phyloP scores from a whole-genome alignment of 805 yeast species.

The Soucietia sequanensis region DNA sequence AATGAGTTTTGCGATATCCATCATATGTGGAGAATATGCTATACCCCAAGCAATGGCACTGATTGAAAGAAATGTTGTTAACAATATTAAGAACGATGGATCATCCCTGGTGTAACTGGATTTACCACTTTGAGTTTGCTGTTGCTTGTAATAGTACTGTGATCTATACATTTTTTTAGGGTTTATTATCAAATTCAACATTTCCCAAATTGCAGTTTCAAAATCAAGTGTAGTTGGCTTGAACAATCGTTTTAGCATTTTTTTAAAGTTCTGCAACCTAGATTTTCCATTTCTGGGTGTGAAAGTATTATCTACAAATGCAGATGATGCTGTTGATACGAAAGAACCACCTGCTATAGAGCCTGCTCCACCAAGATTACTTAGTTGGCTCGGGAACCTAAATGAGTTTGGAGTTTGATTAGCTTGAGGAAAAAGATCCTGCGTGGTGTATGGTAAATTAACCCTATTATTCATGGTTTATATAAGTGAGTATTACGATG shows the following conservation, averaged over 20 bases:
- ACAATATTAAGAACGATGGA: conserved; percentile 78
- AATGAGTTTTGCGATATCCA: conserved; percentile 63
- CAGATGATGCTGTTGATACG: conserved; percentile 14
- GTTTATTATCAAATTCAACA: conserved; percentile 64
- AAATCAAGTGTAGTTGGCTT: conserved; percentile 83
- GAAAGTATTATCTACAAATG: conserved; percentile 5
- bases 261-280: conserved; percentile 22
- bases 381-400: conserved; percentile 1
- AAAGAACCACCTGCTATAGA: conserved; percentile 22
- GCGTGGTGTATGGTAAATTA: conserved; percentile 42
- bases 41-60: conserved; percentile 91
- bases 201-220: conserved; percentile 93
- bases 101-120: conserved; percentile 88
- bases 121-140: conserved; percentile 31
- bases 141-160: conserved; percentile 74
- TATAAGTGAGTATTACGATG: too few species aligned
- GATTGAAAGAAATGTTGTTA: conserved; percentile 62
- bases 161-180: conserved; percentile 84
- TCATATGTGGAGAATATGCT: conserved; percentile 65
- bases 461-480: conserved; percentile 33
- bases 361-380: conserved; percentile 6
- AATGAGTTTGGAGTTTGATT: conserved; percentile 15
- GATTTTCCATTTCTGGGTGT: conserved; percentile 3
- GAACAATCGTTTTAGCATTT: conserved; percentile 38
- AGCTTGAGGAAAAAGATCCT: conserved; percentile 38